Base-by-base conservation (phyloP, 345 rosid genomes). In the Isatis tinctoria region DNA sequence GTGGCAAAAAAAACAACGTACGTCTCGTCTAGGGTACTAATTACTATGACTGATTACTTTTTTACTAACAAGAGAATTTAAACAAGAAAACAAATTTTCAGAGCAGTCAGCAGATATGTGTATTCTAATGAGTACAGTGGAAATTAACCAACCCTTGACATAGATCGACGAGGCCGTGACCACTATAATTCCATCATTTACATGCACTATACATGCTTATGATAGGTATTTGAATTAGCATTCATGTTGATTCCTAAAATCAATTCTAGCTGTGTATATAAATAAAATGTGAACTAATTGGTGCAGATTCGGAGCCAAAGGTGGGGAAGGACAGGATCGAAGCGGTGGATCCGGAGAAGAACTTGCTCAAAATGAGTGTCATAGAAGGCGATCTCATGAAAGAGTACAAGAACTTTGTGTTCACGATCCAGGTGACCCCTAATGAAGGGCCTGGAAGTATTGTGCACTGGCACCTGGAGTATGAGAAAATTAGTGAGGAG, bases 361-460 rank as follows among this genome's bases (percentile, higher is more conserved):
- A 27, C 27, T 7, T 45, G 20, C 10, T 67, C 35, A 30, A 18
- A 44, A 13, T 49, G 26, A 45, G 5, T 39, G 14, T 37, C 6
- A 41, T 71, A 30, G 82, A 74, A 33, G 80, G 82, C 10, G 82
- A 79, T 66, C 13, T 80, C 11, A 3, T 60, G 52, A 67, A 80
- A 45, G 77, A 71, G 52, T 75, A 58, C 69, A 53, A 75, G 51
- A 67, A 57, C 53, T 75, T 80, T 39, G 62, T 41, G 65, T 14
- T 72, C 37, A 74, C 72, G 0, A 17, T 48, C 10, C 61, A 74
- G 16, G 72, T 30, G 10, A 70, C 62, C 22, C 75, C 79, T 53
- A 79, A 79, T 11, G 76, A 8, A 24, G 76, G 43, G 12, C 32
- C 54, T 0, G 75, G 79, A 6, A 41, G 72, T 60, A 18, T 69